These are phyloP conservation scores for Pleurotus salmoneostramineus DNA, from an alignment of 768 basidiomycete genomes.

Conservation along the genomic window DNA sequence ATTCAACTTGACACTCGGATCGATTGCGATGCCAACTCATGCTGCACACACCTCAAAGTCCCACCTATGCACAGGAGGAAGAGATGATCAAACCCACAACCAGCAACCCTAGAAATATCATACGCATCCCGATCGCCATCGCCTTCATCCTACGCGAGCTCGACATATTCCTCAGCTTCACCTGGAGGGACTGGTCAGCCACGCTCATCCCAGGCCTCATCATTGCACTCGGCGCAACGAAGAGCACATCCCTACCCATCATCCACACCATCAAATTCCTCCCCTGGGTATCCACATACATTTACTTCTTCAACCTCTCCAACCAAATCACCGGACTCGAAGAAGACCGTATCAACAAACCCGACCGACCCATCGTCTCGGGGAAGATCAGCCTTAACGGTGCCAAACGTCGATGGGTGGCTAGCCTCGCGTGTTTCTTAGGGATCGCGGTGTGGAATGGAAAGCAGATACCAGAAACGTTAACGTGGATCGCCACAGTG, in stretches of 20 bases:
- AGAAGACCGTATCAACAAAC: conserved; percentile 20
- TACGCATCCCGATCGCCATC: neutral
- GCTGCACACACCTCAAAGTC: too few species aligned
- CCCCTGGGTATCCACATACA: conserved; percentile 11
- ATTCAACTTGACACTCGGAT: too few species aligned
- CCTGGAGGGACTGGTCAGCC: conserved; percentile 12
- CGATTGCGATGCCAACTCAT: too few species aligned
- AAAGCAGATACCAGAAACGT: conserved; percentile 3
- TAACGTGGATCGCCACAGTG: conserved; percentile 9
- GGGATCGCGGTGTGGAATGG: conserved; percentile 4
- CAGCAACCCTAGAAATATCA: too few species aligned
- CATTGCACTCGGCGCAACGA: conserved; percentile 9
- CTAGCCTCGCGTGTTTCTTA: conserved; percentile 8
- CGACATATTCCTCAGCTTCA: conserved; percentile 11
- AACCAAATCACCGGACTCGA: conserved; percentile 16
- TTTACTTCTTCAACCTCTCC: conserved; percentile 16
- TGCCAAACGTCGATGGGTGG: conserved; percentile 12
- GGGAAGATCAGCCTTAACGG: conserved; percentile 13
- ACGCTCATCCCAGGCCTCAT: conserved; percentile 11
- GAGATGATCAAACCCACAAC: too few species aligned
- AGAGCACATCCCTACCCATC: conserved; percentile 1
- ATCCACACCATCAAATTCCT: conserved; percentile 1
- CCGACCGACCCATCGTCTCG: conserved; percentile 17
- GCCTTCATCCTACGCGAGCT: conserved; percentile 4
- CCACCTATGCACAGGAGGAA: too few species aligned